These are phyloP conservation scores for Coniochaeta prunicola DNA, from an alignment of 2,329 filamentous ascomycete genomes.

Conservation along the genomic window DNA sequence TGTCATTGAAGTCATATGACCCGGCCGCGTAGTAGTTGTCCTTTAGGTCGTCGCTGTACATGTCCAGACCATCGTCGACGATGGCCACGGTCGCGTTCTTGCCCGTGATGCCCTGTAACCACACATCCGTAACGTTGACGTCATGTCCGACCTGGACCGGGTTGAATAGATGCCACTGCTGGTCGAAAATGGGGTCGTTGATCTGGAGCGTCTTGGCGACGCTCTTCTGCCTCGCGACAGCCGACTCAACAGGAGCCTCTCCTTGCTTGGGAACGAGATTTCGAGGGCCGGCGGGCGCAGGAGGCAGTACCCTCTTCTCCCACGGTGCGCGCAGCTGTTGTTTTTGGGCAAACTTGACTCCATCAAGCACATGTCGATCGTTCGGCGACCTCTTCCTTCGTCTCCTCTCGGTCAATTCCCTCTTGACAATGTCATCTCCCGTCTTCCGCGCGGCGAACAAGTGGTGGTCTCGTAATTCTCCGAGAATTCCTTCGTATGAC, in stretches of 20 bases:
- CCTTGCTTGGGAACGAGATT: constrained; percentile 15
- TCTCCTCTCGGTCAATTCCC: constrained; percentile 44
- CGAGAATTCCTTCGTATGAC: constrained; percentile 72
- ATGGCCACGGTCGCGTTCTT: constrained; percentile 86
- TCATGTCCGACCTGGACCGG: constrained; percentile 75
- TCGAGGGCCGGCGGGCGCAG: constrained; percentile 19
- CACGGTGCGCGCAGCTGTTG: constrained; percentile 45
- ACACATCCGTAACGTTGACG: constrained; percentile 91
- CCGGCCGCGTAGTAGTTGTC: constrained; percentile 90
- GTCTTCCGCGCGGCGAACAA: constrained; percentile 70
- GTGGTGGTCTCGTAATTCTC: constrained; percentile 73
- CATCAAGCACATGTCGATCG: constrained; percentile 56
- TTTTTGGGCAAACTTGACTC: constrained; percentile 74
- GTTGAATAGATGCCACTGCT: constrained; percentile 96
- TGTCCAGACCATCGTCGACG: constrained; percentile 92
- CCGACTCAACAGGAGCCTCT: constrained; percentile 26
- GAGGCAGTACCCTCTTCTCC: constrained; percentile 42
- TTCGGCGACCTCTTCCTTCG: constrained; percentile 54
- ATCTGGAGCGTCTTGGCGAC: constrained; percentile 67
- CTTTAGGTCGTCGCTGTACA: constrained; percentile 88
- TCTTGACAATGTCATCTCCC: constrained; percentile 50
- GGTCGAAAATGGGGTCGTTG: constrained; percentile 79
- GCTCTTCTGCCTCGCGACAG: constrained; percentile 49
- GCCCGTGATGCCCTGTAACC: constrained; percentile 85
- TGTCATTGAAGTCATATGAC: constrained; percentile 95